Conservation (phyloP, 306 rosid species). For the Delonix regia region DNA sequence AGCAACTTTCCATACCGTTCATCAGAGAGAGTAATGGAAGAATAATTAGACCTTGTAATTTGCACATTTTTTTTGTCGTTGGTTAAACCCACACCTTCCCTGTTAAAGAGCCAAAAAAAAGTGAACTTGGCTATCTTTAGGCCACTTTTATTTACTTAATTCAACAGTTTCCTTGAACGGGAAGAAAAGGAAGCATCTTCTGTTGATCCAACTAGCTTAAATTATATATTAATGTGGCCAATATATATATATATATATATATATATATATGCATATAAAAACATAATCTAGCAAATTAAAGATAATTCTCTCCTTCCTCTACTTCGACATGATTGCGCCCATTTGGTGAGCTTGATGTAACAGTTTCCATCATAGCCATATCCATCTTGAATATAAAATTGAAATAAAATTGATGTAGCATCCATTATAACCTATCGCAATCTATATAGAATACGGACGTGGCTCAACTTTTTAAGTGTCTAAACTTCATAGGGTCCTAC, state of each 20-base stretch:
- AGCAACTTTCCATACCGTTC: not conserved
- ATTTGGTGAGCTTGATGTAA: not conserved
- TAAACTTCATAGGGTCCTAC: not conserved
- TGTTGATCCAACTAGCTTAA: not conserved
- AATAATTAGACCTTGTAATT: not conserved
- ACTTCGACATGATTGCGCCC: not conserved
- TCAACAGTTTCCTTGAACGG: not conserved
- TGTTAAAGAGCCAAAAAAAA: not conserved
- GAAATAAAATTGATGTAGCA: not conserved
- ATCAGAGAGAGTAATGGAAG: not conserved
- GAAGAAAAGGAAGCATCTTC: not conserved
- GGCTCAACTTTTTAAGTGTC: no score
- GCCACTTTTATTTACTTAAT: not conserved
- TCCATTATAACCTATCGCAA: not conserved
- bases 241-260: no score
- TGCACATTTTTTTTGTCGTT: not conserved
- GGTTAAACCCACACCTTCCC: not conserved
- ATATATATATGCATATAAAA: no score
- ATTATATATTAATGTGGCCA: not conserved
- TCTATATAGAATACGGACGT: not conserved
- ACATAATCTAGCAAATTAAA: not conserved
- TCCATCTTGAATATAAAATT: not conserved
- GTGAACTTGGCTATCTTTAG: not conserved
- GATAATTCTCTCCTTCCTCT: not conserved
- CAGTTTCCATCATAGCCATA: not conserved